Evolutionary conservation across 2,329 filamentous ascomycete species (phyloP), one percentile per base, ranked within the genome.

Genomic region (Cyclaneusma minus): DNA sequence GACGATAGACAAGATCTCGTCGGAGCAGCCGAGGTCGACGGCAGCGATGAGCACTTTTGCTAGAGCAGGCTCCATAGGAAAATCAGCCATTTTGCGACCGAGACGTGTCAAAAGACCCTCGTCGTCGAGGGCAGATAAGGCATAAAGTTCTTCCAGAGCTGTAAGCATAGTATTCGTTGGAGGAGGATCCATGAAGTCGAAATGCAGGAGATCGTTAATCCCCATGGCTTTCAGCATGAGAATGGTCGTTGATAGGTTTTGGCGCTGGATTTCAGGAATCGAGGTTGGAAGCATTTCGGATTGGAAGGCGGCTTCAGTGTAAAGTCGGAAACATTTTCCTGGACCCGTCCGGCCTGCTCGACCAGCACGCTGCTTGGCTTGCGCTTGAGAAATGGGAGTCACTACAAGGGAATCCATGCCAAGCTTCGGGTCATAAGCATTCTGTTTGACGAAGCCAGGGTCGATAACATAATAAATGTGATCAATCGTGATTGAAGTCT

Each of bases 181-280:
- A 0, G 89, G 89, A 0, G 89, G 85, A 43, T 98, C 89, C 87
- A 98, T 95, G 43, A 98, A 98, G 53, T 95, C 87, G 44, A 98
- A 98, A 46, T 92, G 84, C 8, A 98, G 64, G 2, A 98, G 61
- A 46, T 98, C 89, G 45, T 98, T 95, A 51, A 98, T 95, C 3
- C 91, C 89, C 84, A 98, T 95, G 0, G 89, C 89, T 49, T 98
- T 98, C 26, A 98, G 67, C 80, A 94, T 93, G 24, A 98, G 64
- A 49, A 98, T 95, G 0, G 87, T 94, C 39, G 80, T 75, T 0
- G 83, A 80, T 28, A 98, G 48, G 43, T 98, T 98, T 49, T 94
- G 83, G 2, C 89, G 68, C 47, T 98, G 89, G 27, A 98, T 98
- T 43, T 95, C 89, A 1, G 89, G 89, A 16, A 95, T 91, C 0